A percentile compares a stretch with the other conserved stretches of the same genome.
These are phyloP conservation scores for Vinca major DNA, from an alignment of 305 asterid species.

Conservation along the genomic window DNA sequence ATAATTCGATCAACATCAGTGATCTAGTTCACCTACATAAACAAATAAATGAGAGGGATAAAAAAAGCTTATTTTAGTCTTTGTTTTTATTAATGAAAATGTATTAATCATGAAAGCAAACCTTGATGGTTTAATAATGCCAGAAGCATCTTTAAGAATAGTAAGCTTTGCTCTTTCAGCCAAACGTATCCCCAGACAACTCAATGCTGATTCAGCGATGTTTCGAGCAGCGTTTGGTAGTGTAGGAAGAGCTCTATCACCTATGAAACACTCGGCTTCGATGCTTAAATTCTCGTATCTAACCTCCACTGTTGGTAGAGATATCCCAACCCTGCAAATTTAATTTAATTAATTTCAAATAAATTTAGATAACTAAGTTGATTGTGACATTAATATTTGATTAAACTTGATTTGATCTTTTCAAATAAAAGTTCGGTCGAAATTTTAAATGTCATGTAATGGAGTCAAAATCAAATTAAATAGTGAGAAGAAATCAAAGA, in stretches of 20 bases:
- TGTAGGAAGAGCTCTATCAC: conserved; percentile 52
- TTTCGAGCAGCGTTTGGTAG: conserved; percentile 37
- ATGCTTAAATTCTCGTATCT: conserved; percentile 37
- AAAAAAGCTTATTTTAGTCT: neutral
- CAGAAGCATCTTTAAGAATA: conserved; percentile 37
- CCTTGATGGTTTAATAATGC: conserved; percentile 45
- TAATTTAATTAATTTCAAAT: neutral
- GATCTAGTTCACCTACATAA: neutral
- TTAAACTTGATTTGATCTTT: no score
- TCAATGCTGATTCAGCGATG: conserved; percentile 23
- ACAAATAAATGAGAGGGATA: neutral
- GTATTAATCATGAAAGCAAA: no score
- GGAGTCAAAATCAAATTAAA: neutral
- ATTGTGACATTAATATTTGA: neutral
- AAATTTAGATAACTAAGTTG: neutral
- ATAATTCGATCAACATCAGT: no score
- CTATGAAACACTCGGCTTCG: conserved; percentile 37
- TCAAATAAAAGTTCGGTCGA: neutral
- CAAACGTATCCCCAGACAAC: conserved; percentile 27
- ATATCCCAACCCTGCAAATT: conserved; percentile 44
- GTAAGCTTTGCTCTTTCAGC: conserved; percentile 27
- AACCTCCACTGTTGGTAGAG: conserved; percentile 49
- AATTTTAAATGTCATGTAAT: neutral
- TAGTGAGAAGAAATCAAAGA: neutral
- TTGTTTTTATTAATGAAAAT: neutral